phyloP scores from a whole-genome alignment of 495 filamentous ascomycete species.

The Hyaloscypha hepaticicola region DNA sequence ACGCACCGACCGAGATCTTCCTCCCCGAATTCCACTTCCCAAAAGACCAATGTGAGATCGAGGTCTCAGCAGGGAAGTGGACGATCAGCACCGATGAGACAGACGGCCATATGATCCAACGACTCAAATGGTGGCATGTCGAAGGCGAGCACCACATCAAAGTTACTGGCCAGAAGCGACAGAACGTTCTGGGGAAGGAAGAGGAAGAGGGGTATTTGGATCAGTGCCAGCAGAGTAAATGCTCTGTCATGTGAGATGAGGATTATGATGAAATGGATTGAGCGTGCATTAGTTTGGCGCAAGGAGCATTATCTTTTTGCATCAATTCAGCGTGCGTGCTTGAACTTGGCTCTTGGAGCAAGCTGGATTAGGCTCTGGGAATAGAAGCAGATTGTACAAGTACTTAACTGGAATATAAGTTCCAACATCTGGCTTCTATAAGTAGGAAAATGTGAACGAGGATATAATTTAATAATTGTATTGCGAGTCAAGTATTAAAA shows the following conservation, averaged over 20 bases:
- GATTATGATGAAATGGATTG: neutral
- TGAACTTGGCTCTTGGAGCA: neutral
- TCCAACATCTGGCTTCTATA: no score
- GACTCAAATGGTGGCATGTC: conserved; percentile 86
- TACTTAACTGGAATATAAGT: neutral
- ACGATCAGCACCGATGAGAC: conserved; percentile 67
- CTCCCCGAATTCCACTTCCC: conserved; percentile 95
- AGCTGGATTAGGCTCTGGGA: neutral
- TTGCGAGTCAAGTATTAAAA: no score
- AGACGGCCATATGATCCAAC: conserved; percentile 64
- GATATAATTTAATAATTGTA: no score
- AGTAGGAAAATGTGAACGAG: no score
- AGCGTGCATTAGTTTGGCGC: neutral
- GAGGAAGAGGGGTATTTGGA: conserved; percentile 44
- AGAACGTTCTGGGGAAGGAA: conserved; percentile 42
- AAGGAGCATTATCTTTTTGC: neutral
- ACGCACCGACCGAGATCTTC: conserved; percentile 77
- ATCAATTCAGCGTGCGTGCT: neutral
- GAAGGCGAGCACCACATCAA: conserved; percentile 79
- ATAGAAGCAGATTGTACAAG: neutral
- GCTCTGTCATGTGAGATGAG: conserved; percentile 47
- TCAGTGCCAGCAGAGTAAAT: conserved; percentile 54
- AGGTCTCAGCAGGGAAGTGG: conserved; percentile 87
- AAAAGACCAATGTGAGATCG: conserved; percentile 60
- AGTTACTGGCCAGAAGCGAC: conserved; percentile 62